These are phyloP conservation scores for Amanita inopinata DNA, from an alignment of 768 basidiomycete genomes.

Conservation along the genomic window DNA sequence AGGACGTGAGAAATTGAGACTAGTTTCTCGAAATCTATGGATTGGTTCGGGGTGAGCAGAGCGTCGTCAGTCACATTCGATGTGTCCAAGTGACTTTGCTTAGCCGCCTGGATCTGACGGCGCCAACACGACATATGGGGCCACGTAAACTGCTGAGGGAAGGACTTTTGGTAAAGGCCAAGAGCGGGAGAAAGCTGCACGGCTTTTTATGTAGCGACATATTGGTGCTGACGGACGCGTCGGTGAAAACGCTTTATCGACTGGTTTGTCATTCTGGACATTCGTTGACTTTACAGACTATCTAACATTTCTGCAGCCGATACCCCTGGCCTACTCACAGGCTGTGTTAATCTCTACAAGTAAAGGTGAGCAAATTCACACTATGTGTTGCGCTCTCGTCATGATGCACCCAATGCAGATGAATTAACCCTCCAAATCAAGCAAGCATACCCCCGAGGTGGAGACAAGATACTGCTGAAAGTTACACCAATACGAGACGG, in stretches of 20 bases:
- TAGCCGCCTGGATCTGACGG: conserved; percentile 82
- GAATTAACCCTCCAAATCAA: conserved; percentile 58
- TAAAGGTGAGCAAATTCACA: conserved; percentile 4
- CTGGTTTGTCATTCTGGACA: conserved; percentile 47
- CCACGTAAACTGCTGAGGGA: conserved; percentile 72
- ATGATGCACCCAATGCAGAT: conserved; percentile 30
- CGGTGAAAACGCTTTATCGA: conserved; percentile 61
- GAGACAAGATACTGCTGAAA: conserved; percentile 54
- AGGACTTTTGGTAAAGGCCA: conserved; percentile 69
- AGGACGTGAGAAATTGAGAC: conserved; percentile 61
- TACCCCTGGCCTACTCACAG: conserved; percentile 57
- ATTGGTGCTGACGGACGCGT: conserved; percentile 72
- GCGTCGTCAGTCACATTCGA: neutral
- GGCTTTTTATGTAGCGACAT: conserved; percentile 86
- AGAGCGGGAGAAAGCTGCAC: conserved; percentile 71
- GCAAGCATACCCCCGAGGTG: conserved; percentile 63
- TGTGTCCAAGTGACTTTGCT: conserved; percentile 3
- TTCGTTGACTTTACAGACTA: neutral
- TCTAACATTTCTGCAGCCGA: conserved; percentile 41
- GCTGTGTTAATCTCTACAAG: conserved; percentile 12
- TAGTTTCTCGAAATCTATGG: conserved; percentile 74
- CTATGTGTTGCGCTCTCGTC: neutral
- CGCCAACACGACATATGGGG: conserved; percentile 80
- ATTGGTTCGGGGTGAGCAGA: conserved; percentile 69
- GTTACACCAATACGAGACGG: conserved; percentile 52